phyloP scores from a whole-genome alignment of 768 basidiomycete genomes.

The Pleurotus djamor region DNA sequence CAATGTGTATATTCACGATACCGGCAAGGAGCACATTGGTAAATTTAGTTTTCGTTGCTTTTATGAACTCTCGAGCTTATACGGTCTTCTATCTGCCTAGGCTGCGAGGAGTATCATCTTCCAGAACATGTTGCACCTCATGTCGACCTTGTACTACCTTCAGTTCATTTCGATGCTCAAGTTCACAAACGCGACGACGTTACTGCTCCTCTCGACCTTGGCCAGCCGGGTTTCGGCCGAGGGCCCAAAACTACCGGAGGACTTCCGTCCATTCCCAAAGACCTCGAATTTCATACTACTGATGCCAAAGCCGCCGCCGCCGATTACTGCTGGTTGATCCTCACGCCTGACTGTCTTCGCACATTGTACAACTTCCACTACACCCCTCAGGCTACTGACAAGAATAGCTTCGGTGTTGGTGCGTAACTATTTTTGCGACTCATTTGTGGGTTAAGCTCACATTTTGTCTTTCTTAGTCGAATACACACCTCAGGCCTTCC shows the following conservation, averaged over 20 bases:
- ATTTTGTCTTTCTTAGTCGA: conserved; percentile 33
- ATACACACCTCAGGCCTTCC: conserved; percentile 47
- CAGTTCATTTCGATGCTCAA: conserved; percentile 32
- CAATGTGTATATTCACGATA: conserved; percentile 35
- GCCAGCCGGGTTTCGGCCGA: conserved; percentile 21
- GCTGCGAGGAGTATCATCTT: conserved; percentile 29
- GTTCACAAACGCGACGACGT: conserved; percentile 19
- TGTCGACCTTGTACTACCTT: conserved; percentile 35
- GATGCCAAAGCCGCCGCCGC: not conserved
- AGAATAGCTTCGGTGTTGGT: conserved; percentile 39
- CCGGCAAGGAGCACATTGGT: conserved; percentile 37
- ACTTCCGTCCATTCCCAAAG: conserved; percentile 13
- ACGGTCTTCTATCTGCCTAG: conserved; percentile 14
- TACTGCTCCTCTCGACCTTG: conserved; percentile 11
- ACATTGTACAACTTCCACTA: conserved; percentile 34
- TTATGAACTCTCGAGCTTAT: not conserved
- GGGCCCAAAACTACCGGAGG: conserved; percentile 20
- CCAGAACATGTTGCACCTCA: conserved; percentile 32
- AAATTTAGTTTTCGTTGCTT: conserved; percentile 11
- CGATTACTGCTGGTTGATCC: conserved; percentile 24
- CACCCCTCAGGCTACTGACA: conserved; percentile 21
- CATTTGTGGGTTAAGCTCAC: not conserved
- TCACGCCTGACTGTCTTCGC: conserved; percentile 35
- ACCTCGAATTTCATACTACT: conserved; percentile 15
- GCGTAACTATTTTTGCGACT: not conserved